Conservation (phyloP, 495 filamentous ascomycete genomes). For the Parmelia sp. region DNA sequence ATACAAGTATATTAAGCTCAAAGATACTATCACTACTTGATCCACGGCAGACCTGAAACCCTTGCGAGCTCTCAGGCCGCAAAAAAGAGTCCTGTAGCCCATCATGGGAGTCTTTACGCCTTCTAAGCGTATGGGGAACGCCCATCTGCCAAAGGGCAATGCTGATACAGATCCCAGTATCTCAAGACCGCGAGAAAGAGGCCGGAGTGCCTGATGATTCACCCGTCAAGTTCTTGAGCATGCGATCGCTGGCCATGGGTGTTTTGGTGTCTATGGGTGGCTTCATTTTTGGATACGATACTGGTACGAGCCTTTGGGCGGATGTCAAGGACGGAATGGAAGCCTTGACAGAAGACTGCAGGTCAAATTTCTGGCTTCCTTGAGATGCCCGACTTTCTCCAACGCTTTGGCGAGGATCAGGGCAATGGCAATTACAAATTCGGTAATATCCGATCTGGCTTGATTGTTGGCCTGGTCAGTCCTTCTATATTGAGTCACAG, state of each 20-base stretch:
- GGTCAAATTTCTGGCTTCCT: slow-evolving; percentile 56
- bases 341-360: slow-evolving; percentile 24
- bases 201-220: slow-evolving; percentile 36
- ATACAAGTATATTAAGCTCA: too few relatives aligned
- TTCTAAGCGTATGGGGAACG: slow-evolving; percentile 8
- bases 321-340: background rate
- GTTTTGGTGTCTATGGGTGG: slow-evolving; percentile 61
- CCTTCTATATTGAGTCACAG: background rate
- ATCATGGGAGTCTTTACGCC: slow-evolving; percentile 11
- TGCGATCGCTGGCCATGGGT: slow-evolving; percentile 46
- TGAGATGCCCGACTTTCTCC: slow-evolving; percentile 50
- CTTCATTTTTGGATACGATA: slow-evolving; percentile 73
- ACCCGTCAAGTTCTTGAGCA: slow-evolving; percentile 44
- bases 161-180: slow-evolving; percentile 1
- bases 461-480: slow-evolving; percentile 52
- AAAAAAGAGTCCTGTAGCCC: background rate
- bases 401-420: slow-evolving; percentile 41
- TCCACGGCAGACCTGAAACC: too few relatives aligned
- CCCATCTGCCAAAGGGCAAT: background rate
- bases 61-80: background rate
- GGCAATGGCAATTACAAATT: slow-evolving; percentile 36
- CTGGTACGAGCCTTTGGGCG: slow-evolving; percentile 37
- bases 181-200: slow-evolving; percentile 7
- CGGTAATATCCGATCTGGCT: slow-evolving; percentile 49
- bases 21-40: too few relatives aligned